Conservation (phyloP, 2,329 filamentous ascomycete genomes). For the Curvularia sp. region DNA sequence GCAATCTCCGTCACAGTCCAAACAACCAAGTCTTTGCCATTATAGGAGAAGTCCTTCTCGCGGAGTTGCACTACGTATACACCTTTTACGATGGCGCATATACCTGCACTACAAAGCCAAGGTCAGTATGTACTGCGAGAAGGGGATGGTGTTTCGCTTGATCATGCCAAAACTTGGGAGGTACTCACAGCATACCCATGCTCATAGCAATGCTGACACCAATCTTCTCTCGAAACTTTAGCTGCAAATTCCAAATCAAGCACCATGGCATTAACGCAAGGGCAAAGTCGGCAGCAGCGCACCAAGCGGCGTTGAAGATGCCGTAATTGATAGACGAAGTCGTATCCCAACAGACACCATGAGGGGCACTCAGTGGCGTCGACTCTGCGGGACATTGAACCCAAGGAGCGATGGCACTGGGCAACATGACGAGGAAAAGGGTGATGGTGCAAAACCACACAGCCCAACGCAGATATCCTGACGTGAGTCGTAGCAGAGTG, state of each 20-base stretch:
- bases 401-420: conserved; percentile 32
- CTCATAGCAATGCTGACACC: conserved; percentile 43
- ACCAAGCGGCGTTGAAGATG: conserved; percentile 41
- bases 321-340: conserved; percentile 30
- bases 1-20: conserved; percentile 43
- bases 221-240: conserved; percentile 34
- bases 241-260: conserved; percentile 33
- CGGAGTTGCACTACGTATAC: conserved; percentile 35
- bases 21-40: conserved; percentile 40
- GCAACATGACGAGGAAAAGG: conserved; percentile 38
- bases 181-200: conserved; percentile 36
- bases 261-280: conserved; percentile 40
- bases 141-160: background rate
- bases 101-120: conserved; percentile 24
- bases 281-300: conserved; percentile 31
- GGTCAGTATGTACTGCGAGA: background rate
- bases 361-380: conserved; percentile 26
- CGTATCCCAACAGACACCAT: conserved; percentile 31
- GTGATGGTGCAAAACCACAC: conserved; percentile 37
- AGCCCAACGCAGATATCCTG: conserved; percentile 20
- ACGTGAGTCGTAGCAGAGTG: conserved; percentile 35
- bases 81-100: conserved; percentile 39
- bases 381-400: conserved; percentile 27
- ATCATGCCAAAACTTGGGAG: background rate
- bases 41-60: conserved; percentile 37